Evolutionary conservation across 2,329 filamentous ascomycete species (phyloP), one percentile per base, ranked within the genome.

Genomic region (Fusarium aywerte): DNA sequence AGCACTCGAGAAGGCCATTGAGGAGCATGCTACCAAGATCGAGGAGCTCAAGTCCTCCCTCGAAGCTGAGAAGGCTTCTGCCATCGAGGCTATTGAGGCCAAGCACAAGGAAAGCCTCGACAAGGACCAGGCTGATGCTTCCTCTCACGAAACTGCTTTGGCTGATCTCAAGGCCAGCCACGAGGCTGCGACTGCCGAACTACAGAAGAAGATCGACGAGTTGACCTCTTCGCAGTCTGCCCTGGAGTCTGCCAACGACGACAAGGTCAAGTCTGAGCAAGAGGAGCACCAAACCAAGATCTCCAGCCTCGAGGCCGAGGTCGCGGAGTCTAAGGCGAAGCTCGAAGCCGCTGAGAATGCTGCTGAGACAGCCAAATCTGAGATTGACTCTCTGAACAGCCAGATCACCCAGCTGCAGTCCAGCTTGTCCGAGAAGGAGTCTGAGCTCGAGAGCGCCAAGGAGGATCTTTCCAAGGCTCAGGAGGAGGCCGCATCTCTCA

Each of bases 161-260:
- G 76, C 80, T 11, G 84, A 85, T 11, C 77, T 88, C 44, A 85
- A 83, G 70, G 69, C 80, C 5, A 77, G 76, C 45, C 85, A 89
- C 63, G 84, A 87, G 54, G 71, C 79, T 12, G 76, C 79, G 5
- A 70, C 82, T 29, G 79, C 79, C 23, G 82, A 83, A 20, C 76
- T 89, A 43, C 83, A 89, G 75, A 82, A 80, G 71, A 84, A 86
- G 75, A 80, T 90, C 31, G 82, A 86, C 20, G 82, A 84, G 38
- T 74, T 89, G 51, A 79, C 80, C 2, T 78, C 81, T 3, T 82
- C 83, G 3, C 83, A 83, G 49, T 75, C 76, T n/a, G 76, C 77
- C 6, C 72, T 85, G 8, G 81, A 84, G 71, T 76, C 78, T 23
- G 80, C 81, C 13, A 82, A 80, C 67, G 79, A 81, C 49, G 77